phyloP scores from a whole-genome alignment of 2,329 filamentous ascomycete genomes.

The Sordariomycetes sp. region DNA sequence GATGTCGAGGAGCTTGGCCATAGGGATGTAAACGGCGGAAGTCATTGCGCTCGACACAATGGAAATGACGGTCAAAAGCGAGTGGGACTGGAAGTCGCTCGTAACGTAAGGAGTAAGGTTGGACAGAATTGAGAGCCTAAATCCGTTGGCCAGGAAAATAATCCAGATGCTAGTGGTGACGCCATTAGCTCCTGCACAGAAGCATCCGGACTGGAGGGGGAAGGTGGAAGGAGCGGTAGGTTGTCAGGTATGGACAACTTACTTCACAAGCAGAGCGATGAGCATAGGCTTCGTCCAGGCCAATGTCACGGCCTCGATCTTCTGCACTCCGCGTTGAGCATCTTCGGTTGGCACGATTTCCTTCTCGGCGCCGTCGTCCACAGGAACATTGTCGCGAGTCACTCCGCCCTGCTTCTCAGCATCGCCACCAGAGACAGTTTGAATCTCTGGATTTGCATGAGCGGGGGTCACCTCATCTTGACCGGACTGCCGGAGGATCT shows the following conservation, averaged over 20 bases:
- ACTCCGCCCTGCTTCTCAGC: too few species aligned
- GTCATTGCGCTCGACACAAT: conserved; percentile 32
- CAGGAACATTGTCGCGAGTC: neutral
- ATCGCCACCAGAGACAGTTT: neutral
- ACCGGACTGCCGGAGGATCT: neutral
- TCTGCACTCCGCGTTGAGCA: conserved; percentile 20
- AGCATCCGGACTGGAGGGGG: too few species aligned
- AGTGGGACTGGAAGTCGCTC: conserved; percentile 33
- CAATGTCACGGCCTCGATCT: conserved; percentile 23
- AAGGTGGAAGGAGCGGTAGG: conserved; percentile 11
- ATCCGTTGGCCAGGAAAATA: conserved; percentile 31
- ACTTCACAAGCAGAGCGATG: conserved; percentile 17
- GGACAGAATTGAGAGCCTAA: conserved; percentile 22
- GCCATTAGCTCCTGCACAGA: neutral
- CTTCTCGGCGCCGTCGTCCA: neutral
- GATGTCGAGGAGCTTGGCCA: conserved; percentile 45
- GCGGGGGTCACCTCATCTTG: neutral
- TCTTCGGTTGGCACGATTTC: conserved; percentile 6
- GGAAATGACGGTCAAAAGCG: conserved; percentile 33
- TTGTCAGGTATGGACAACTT: conserved; percentile 21
- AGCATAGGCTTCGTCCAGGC: conserved; percentile 25
- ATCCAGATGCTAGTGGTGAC: conserved; percentile 21
- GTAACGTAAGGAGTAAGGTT: conserved; percentile 30
- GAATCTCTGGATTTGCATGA: neutral
- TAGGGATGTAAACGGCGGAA: conserved; percentile 44